Conservation (phyloP, 148 eudicot species). For the Agrostemma githago region DNA sequence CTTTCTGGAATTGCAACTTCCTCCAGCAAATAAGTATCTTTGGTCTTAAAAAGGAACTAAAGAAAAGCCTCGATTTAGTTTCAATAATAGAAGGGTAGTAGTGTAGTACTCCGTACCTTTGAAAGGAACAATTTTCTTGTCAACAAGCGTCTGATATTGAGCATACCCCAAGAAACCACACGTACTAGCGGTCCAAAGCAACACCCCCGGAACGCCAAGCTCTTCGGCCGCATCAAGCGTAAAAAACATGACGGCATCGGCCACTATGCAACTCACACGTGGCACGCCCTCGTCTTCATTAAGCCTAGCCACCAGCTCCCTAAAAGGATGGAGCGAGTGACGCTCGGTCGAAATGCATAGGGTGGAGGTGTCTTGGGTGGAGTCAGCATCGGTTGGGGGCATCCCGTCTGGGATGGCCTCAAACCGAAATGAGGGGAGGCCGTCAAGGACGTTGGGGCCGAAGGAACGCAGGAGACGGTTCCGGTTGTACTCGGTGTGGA, state of each 20-base stretch:
- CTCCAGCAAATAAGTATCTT: too few species aligned
- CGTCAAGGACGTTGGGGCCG: constrained; percentile 27
- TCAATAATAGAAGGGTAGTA: background rate
- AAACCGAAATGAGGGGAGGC: constrained; percentile 31
- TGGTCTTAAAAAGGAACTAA: too few species aligned
- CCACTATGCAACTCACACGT: constrained; percentile 30
- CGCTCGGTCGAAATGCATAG: constrained; percentile 12
- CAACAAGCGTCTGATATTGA: constrained; percentile 21
- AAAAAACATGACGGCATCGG: constrained; percentile 31
- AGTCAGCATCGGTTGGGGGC: constrained; percentile 24
- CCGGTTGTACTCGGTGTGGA: constrained; percentile 29
- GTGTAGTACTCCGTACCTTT: constrained; percentile 31
- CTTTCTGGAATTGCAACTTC: too few species aligned
- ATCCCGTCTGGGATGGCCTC: constrained; percentile 42
- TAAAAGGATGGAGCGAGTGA: constrained; percentile 19
- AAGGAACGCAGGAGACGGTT: constrained; percentile 27
- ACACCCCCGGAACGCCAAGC: constrained; percentile 23
- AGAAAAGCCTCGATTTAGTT: too few species aligned
- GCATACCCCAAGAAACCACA: constrained; percentile 32
- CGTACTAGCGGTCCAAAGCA: constrained; percentile 41
- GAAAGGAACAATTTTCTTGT: constrained; percentile 17
- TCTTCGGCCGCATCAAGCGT: constrained; percentile 34
- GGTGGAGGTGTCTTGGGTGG: constrained; percentile 28
- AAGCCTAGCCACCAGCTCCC: constrained; percentile 17
- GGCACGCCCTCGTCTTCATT: constrained; percentile 7